Conservation (phyloP, 352 stramenopile species). For the Globisporangium camurandrum region DNA sequence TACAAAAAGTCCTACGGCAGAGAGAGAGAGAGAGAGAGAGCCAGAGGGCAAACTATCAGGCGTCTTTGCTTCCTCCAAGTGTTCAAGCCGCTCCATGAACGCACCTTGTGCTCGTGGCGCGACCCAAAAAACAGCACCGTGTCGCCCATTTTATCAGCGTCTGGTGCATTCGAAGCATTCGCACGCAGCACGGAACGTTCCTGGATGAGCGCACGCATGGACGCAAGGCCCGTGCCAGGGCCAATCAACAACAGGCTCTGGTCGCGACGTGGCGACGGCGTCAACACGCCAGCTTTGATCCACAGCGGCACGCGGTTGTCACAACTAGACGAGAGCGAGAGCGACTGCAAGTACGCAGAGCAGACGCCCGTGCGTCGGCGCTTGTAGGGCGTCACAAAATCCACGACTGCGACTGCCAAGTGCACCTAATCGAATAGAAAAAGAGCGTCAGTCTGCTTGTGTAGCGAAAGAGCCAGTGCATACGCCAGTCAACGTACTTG, state of each 20-base stretch:
- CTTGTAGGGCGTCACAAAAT: slow-evolving; percentile 89
- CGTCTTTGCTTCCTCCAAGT: no score
- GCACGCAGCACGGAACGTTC: slow-evolving; percentile 54
- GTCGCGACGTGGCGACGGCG: slow-evolving; percentile 28
- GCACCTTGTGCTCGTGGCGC: slow-evolving; percentile 70
- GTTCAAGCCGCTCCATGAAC: no score
- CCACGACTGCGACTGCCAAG: slow-evolving; percentile 84
- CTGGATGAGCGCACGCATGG: slow-evolving; percentile 86
- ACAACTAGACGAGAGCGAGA: slow-evolving; percentile 19
- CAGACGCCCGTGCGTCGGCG: slow-evolving; percentile 75
- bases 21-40: neutral
- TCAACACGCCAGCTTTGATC: slow-evolving; percentile 85
- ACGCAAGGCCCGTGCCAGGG: slow-evolving; percentile 86
- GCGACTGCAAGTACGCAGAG: slow-evolving; percentile 63
- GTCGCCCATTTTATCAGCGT: slow-evolving; percentile 9
- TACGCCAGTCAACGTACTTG: no score
- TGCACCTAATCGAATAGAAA: slow-evolving; percentile 34
- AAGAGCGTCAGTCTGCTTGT: no score
- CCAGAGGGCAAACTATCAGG: no score
- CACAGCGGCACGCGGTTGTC: slow-evolving; percentile 53
- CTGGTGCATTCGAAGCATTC: neutral
- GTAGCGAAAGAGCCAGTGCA: neutral
- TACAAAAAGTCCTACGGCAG: slow-evolving; percentile 82
- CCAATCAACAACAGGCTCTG: slow-evolving; percentile 83
- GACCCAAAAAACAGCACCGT: slow-evolving; percentile 86